A percentile compares a stretch with the other conserved stretches of the same genome.
These are phyloP conservation scores for Penicillium griseofulvum DNA, from an alignment of 2,329 filamentous ascomycete genomes.

Conservation along the genomic window DNA sequence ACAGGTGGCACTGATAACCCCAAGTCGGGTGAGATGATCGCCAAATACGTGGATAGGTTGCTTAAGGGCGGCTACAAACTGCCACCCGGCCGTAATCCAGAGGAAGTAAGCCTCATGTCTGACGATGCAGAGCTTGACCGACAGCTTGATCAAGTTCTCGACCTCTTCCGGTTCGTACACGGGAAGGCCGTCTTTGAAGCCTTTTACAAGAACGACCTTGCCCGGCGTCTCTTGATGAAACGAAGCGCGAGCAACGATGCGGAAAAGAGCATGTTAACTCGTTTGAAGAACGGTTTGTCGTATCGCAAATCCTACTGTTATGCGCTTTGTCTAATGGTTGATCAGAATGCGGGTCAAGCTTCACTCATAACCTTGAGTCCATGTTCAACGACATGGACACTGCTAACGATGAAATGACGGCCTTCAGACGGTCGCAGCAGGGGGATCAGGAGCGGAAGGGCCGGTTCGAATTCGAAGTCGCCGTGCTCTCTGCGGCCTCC, in stretches of 20 bases:
- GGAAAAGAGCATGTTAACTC: constrained; percentile 89
- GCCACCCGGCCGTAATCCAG: constrained; percentile 37
- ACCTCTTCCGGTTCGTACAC: constrained; percentile 94
- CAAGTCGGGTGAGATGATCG: constrained; percentile 97
- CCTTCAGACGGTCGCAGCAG: constrained; percentile 68
- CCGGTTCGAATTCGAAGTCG: constrained; percentile 63
- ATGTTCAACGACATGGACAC: constrained; percentile 99
- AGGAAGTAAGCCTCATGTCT: constrained; percentile 64
- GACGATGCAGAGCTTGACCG: constrained; percentile 90
- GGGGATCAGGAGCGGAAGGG: constrained; percentile 61
- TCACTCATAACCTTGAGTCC: constrained; percentile 95
- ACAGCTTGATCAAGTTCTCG: constrained; percentile 87
- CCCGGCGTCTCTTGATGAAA: constrained; percentile 82
- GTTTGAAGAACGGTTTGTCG: constrained; percentile 68
- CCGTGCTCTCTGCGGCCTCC: constrained; percentile 82
- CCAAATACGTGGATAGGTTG: constrained; percentile 90
- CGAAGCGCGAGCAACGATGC: constrained; percentile 92
- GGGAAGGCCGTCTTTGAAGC: constrained; percentile 98
- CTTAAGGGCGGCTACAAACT: constrained; percentile 79
- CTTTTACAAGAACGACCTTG: constrained; percentile 98
- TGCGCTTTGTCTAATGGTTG: constrained; percentile 4
- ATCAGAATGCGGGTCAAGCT: constrained; percentile 81
- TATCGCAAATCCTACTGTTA: neutral
- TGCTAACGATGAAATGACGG: constrained; percentile 86
- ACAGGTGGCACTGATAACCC: constrained; percentile 80